Percentiles rank a stretch among this genome's conserved stretches.
Evolutionary conservation across 441 rosid genomes (phyloP).

Genomic region (Viola pubescens): DNA sequence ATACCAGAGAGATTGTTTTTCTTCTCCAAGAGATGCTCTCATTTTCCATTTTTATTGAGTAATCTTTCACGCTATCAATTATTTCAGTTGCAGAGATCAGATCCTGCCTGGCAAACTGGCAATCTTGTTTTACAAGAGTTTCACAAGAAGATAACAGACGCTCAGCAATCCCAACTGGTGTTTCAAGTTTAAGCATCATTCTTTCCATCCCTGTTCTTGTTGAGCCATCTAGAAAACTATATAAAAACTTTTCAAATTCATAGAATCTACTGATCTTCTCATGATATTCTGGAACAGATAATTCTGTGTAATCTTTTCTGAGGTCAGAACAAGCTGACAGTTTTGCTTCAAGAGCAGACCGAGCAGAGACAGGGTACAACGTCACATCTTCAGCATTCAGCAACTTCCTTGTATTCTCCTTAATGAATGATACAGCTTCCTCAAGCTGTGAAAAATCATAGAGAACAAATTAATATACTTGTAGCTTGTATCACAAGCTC

Average conservation of each 20-base stretch:
- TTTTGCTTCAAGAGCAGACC: slow-evolving; percentile 79
- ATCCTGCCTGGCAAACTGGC: slow-evolving; percentile 54
- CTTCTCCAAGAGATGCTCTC: slow-evolving; percentile 79
- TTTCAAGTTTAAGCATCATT: slow-evolving; percentile 87
- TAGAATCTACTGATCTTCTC: slow-evolving; percentile 52
- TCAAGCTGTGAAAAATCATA: slow-evolving; percentile 57
- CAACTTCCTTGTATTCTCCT: slow-evolving; percentile 68
- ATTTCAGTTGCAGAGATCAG: slow-evolving; percentile 43
- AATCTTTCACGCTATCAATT: slow-evolving; percentile 47
- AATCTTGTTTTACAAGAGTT: slow-evolving; percentile 49
- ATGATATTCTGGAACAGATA: slow-evolving; percentile 34
- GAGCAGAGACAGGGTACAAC: slow-evolving; percentile 76
- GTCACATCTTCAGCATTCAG: slow-evolving; percentile 60
- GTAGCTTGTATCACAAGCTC: too few relatives aligned
- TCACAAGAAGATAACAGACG: slow-evolving; percentile 66
- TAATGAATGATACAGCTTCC: slow-evolving; percentile 74
- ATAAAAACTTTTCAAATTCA: slow-evolving; percentile 61
- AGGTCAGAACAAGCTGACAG: slow-evolving; percentile 44
- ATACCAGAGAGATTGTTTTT: slow-evolving; percentile 58
- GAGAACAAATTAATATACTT: not conserved
- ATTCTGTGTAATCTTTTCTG: slow-evolving; percentile 33
- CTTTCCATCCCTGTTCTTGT: slow-evolving; percentile 72
- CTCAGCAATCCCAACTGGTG: slow-evolving; percentile 78
- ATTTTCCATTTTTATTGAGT: slow-evolving; percentile 50
- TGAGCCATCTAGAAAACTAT: slow-evolving; percentile 82